Base-by-base conservation (phyloP, 208 protist genomes). In the Porcisia hertigi region DNA sequence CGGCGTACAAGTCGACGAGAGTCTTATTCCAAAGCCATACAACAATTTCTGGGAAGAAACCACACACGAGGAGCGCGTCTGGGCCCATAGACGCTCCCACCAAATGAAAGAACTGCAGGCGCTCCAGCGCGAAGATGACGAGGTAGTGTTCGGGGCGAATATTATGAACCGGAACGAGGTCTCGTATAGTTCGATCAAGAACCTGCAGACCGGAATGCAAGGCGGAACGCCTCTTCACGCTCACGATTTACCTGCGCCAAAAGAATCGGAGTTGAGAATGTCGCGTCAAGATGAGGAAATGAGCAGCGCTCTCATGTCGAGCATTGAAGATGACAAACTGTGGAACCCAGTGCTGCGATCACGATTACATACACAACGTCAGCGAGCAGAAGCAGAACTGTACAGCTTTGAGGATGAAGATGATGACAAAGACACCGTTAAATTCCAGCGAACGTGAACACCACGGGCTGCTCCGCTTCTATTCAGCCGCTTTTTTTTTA, bases 11-110 rank as follows among this genome's bases (percentile, higher is more conserved):
- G 78, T 94, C 34, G 93, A 97, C 71, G 90, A 94, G 72, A 89
- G 73, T 65, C 81, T 92, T 16, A 97, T 97, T 75, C 93, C 88
- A 20, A 81, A 80, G 36, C 93, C 93, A 3, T 97, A 97, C 81
- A 96, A 96, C 71, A 96, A 97, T 83, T 97, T 97, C 77, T 97
- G 91, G 90, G 93, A 96, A 45, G 92, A 96, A 69, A 96, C 93
- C 14, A 96, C 91, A 23, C 90, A 94, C 60, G 91, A 97, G 69
- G 93, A 97, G 71, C 89, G 93, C 36, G 93, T 94, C 1, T 97
- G 93, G 92, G 93, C 92, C 45, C 90, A 96, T 52, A 69, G 91
- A 59, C 81, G 93, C 8, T 97, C 93, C n/a, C 83, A 94, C 72
- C 92, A 95, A 76, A 84, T 97, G 86, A 97, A 97, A 69, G 91